Conservation (phyloP, 2,329 filamentous ascomycete genomes). For the Curvularia spicifera region DNA sequence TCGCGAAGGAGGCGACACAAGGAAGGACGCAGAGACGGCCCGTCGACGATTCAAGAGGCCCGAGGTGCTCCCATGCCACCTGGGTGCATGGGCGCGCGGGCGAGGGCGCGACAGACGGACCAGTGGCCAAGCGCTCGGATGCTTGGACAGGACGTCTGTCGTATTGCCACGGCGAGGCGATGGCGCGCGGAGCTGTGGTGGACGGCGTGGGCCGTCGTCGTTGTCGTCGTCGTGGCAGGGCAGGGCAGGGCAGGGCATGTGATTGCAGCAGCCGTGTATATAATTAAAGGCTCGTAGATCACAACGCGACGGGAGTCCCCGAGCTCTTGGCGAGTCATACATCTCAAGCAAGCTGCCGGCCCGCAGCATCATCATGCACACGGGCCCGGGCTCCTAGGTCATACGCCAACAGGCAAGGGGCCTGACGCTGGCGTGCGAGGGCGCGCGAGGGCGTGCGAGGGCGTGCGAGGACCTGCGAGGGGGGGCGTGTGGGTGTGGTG, state of each 20-base stretch:
- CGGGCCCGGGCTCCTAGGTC: conserved; percentile 16
- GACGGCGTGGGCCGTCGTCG: background rate
- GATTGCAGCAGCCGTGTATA: conserved; percentile 16
- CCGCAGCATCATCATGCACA: conserved; percentile 21
- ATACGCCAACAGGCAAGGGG: conserved; percentile 15
- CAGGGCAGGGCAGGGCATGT: background rate
- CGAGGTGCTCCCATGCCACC: conserved; percentile 23
- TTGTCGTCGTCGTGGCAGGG: no score
- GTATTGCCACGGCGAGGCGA: background rate
- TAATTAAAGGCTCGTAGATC: conserved; percentile 33
- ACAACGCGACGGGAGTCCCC: conserved; percentile 33
- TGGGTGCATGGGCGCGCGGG: conserved; percentile 5
- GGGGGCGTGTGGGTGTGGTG: no score
- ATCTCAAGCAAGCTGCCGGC: conserved; percentile 28
- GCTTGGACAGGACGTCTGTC: background rate
- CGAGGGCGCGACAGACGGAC: background rate
- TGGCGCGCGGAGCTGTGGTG: conserved; percentile 7
- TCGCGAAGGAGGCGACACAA: conserved; percentile 25
- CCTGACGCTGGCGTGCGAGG: background rate
- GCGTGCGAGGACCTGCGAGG: no score
- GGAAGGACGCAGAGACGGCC: conserved; percentile 27
- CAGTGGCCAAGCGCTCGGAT: conserved; percentile 1
- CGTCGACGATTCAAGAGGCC: conserved; percentile 30
- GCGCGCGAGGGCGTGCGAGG: no score
- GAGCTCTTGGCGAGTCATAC: conserved; percentile 27